These are phyloP conservation scores for Saccharomycopsis hybrid DNA, from an alignment of 1,139 yeast genomes.

Conservation along the genomic window DNA sequence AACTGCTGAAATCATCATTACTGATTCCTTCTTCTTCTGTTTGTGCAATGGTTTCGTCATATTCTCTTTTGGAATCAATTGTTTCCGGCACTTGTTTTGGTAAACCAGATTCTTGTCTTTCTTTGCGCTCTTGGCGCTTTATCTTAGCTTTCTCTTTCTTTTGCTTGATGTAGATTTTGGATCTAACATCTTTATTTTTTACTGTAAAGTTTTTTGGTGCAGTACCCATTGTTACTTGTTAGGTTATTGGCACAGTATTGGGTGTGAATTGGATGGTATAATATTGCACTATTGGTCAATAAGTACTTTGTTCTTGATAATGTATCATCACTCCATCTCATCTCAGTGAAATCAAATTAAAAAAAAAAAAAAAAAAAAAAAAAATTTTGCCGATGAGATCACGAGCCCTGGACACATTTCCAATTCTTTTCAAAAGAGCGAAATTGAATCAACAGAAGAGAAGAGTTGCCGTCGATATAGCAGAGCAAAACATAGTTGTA, in stretches of 20 bases:
- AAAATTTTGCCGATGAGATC: conserved; percentile 1
- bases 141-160: conserved; percentile 55
- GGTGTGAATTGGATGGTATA: no score
- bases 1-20: conserved; percentile 41
- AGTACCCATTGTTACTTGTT: conserved; percentile 11
- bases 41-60: conserved; percentile 69
- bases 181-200: conserved; percentile 18
- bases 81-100: conserved; percentile 80
- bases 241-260: no score
- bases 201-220: conserved; percentile 16
- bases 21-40: conserved; percentile 11
- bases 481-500: no score
- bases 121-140: conserved; percentile 74
- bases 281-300: no score
- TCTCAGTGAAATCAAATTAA: background rate
- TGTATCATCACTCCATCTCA: no score
- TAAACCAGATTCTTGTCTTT: conserved; percentile 82
- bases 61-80: conserved; percentile 81
- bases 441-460: no score
- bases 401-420: no score
- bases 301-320: no score
- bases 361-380: conserved; percentile 1
- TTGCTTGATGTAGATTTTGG: conserved; percentile 13
- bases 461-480: no score
- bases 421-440: no score